Base-by-base conservation (phyloP, 148 eudicot species). In the Vaccinium darrowii region DNA sequence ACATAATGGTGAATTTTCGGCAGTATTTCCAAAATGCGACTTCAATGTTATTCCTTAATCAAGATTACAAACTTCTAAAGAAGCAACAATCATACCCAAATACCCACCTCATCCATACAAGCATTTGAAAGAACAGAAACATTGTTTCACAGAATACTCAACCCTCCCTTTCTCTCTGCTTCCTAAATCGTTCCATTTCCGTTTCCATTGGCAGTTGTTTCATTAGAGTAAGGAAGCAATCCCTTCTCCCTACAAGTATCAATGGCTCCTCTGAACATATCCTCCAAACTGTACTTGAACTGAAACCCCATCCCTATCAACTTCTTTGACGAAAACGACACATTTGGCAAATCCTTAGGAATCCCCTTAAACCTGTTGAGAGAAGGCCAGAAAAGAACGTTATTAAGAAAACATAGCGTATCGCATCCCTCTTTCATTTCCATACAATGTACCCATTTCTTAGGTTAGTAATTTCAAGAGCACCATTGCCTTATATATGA, bases 211-310 rank as follows among this genome's bases (percentile, higher is more conserved):
- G 72, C 33, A 65, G 72, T 65, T 63, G 69, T 8, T 65, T 11
- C 72, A 23, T 65, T 65, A 15, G 93, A 87, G 82, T 21, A 39
- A 1, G 99, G 95, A 27, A 97, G 93, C 92, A 97, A 86, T 27
- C 98, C 96, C 88, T 95, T 97, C 83, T 89, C 91, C 83, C 98
- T 85, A 84, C 98, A 97, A 18, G 90, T 92, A 56, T 93, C 95
- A 54, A 97, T 91, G 49, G 99, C 98, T 80, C 90, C 99, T 80
- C 82, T 91, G 85, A 87, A 95, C 99, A 97, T 97, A 69, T 95
- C 98, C 86, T 94, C 95, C 90, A 95, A 90, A 47, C 88, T 90
- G 82, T 94, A 92, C 91, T 95, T 93, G 89, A 93, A 97, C 67
- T 93, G 23, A 75, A 97, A 97, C 8, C 96, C 97, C 89, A 90